Percentiles rank a stretch among this genome's conserved stretches.
phyloP scores from a whole-genome alignment of 306 rosid species.

The Castanopsis chinensis region DNA sequence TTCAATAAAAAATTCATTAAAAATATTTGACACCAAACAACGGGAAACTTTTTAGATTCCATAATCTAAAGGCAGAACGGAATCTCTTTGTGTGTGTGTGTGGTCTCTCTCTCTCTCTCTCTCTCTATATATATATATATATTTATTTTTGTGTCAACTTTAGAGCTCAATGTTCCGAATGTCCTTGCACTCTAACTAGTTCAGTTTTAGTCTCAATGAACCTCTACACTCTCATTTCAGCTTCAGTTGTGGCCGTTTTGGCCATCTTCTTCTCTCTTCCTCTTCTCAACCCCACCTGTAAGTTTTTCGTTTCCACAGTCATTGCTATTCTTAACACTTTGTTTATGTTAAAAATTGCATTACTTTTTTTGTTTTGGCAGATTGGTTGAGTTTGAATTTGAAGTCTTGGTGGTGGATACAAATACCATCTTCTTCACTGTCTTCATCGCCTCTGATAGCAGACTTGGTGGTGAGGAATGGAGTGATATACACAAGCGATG shows the following conservation, averaged over 20 bases:
- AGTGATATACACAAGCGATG: conserved; percentile 66
- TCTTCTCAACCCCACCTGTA: conserved; percentile 24
- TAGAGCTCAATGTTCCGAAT: background rate
- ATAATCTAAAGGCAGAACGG: too few relatives aligned
- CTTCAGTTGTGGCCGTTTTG: conserved; percentile 32
- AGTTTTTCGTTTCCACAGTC: background rate
- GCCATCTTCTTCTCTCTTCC: conserved; percentile 29
- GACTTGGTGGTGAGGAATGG: conserved; percentile 67
- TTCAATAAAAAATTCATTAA: too few relatives aligned
- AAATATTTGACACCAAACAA: too few relatives aligned
- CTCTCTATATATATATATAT: too few relatives aligned
- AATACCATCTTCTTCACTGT: background rate
- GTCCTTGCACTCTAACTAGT: background rate
- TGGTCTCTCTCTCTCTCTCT: too few relatives aligned
- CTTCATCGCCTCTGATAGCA: conserved; percentile 29
- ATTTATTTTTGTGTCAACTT: too few relatives aligned
- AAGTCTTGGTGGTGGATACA: background rate
- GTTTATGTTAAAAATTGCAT: too few relatives aligned
- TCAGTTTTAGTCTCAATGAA: conserved; percentile 11
- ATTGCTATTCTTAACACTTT: background rate
- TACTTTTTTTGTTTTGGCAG: background rate
- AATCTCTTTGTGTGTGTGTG: too few relatives aligned
- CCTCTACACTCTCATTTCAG: conserved; percentile 14
- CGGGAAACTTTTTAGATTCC: too few relatives aligned
- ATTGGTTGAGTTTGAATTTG: background rate